phyloP scores from a whole-genome alignment of 1,284 basidiomycete genomes.

The Sutorius eximius region DNA sequence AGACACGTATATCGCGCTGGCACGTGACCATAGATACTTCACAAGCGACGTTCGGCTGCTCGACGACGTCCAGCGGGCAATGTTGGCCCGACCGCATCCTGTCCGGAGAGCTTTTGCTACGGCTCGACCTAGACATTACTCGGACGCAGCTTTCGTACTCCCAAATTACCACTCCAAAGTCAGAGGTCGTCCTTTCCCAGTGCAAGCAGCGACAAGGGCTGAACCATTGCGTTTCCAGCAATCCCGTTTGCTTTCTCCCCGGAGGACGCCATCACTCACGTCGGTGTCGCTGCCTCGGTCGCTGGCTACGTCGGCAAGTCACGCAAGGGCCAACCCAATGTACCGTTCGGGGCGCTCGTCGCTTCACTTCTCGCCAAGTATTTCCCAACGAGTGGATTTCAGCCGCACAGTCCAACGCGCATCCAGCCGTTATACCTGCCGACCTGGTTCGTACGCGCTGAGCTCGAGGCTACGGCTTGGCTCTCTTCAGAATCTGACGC shows the following conservation, averaged over 20 bases:
- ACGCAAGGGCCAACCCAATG: conserved; percentile 15
- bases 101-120: neutral
- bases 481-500: conserved; percentile 24
- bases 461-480: conserved; percentile 41
- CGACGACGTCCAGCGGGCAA: conserved; percentile 9
- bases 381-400: conserved; percentile 28
- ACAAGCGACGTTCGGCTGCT: too few relatives aligned
- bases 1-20: conserved; percentile 33
- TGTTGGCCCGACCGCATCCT: conserved; percentile 19
- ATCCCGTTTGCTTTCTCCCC: conserved; percentile 40
- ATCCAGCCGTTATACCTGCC: conserved; percentile 57
- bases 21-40: conserved; percentile 31
- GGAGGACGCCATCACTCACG: conserved; percentile 35
- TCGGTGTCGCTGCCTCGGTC: conserved; percentile 23
- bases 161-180: conserved; percentile 42
- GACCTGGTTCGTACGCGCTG: conserved; percentile 58
- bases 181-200: conserved; percentile 38
- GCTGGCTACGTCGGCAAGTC: conserved; percentile 18
- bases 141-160: conserved; percentile 14
- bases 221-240: conserved; percentile 30
- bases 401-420: conserved; percentile 31
- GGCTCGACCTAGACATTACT: conserved; percentile 15
- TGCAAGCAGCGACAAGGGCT: neutral
- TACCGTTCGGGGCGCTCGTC: conserved; percentile 12
- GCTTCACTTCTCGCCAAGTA: conserved; percentile 31